Evolutionary conservation across 257 asterid species (phyloP).

Genomic region (Salvia miltiorrhiza): DNA sequence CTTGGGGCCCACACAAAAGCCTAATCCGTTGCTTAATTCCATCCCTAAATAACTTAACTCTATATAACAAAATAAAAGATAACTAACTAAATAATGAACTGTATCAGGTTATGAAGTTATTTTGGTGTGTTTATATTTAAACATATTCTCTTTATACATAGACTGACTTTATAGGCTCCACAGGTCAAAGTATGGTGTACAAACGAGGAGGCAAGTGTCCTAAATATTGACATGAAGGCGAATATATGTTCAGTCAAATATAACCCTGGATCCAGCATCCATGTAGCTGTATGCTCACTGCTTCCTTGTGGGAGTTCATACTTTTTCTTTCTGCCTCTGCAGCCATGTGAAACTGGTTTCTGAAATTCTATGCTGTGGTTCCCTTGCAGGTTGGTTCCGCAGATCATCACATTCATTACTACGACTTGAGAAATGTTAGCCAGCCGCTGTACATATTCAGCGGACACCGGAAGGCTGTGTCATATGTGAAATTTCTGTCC

Average conservation of each 20-base stretch:
- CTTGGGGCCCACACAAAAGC: too few relatives aligned
- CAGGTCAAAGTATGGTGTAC: slow-evolving; percentile 94
- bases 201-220: slow-evolving; percentile 80
- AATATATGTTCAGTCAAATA: slow-evolving; percentile 89
- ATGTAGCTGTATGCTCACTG: slow-evolving; percentile 54
- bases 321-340: background rate
- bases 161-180: slow-evolving; percentile 22
- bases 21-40: too few relatives aligned
- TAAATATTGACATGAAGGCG: slow-evolving; percentile 85
- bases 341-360: background rate
- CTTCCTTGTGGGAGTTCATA: background rate
- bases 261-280: slow-evolving; percentile 82
- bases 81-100: too few relatives aligned
- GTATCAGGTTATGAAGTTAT: background rate
- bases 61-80: too few relatives aligned
- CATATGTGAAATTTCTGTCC: slow-evolving; percentile 81
- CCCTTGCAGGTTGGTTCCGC: slow-evolving; percentile 82
- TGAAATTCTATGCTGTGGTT: background rate
- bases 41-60: too few relatives aligned
- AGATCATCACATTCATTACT: slow-evolving; percentile 81
- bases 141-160: background rate
- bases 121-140: background rate
- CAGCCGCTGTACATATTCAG: slow-evolving; percentile 68
- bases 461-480: slow-evolving; percentile 85
- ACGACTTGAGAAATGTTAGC: slow-evolving; percentile 68